Evolutionary conservation across 2,329 filamentous ascomycete genomes (phyloP), one percentile per base, ranked within the genome.

Genomic region (Fusarium drepaniforme): DNA sequence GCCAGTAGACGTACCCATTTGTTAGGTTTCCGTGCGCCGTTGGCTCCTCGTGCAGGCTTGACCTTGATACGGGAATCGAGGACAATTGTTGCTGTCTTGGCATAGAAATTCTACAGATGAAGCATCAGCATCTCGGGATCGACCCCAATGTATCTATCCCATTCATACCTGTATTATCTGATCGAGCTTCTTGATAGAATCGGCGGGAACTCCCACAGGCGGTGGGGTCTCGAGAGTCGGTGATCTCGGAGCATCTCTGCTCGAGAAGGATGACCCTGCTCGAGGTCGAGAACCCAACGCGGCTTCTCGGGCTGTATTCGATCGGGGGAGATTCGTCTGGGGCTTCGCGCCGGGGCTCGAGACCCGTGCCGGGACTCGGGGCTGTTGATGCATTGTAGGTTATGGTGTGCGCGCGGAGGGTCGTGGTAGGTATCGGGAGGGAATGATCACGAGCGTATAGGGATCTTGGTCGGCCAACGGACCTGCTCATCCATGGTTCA

Each of bases 71-170:
- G 90, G 12, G 96, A 93, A 75, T 96, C 93, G 40, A 97, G 86
- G 65, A 98, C 92, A 60, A 97, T 90, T 62, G 97, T 90, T 44
- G 95, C 94, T 40, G 94, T 93, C 86, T 98, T 98, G 76, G 91
- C 92, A 82, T 96, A 94, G 84, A 97, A 97, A 82, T 98, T 98
- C 95, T 98, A 79, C 28, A 37, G 51, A 60, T 61, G n/a, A 37
- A 51, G 21, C 59, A 68, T 77, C 57, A 79, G 76, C 62, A 58
- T 38, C 30, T 30, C 1, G n/a, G 44, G 33, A 21, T 13, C 51
- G 16, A 37, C 8, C 21, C 30, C 37, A 38, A 28, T n/a, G n/a
- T 5, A 13, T 6, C 33, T 9, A 16, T 15, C 35, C 56, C 23
- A 37, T 33, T 74, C 79, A 57, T 78, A 97, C 95, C 90, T 97